Conservation (phyloP, 176 grass and related monocot genomes). For the Oryza meridionalis region DNA sequence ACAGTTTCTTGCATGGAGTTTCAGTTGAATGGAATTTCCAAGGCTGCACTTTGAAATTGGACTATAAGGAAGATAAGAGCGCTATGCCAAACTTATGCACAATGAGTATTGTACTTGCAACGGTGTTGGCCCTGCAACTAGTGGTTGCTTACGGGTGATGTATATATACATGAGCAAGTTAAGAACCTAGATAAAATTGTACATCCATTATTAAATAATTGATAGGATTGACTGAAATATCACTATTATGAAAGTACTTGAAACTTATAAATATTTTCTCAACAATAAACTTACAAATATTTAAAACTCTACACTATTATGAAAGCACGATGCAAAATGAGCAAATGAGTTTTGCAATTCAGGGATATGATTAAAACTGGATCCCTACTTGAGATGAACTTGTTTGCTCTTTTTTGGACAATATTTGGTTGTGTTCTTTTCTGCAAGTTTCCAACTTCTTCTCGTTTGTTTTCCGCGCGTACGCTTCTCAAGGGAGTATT, state of each 20-base stretch:
- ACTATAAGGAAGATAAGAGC: not conserved
- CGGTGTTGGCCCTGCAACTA: not conserved
- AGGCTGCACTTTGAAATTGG: not conserved
- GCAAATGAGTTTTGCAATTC: too few relatives aligned
- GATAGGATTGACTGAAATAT: not conserved
- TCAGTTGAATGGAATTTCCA: not conserved
- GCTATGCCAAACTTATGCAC: not conserved
- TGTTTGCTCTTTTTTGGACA: too few relatives aligned
- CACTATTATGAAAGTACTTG: not conserved
- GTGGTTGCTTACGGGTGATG: not conserved
- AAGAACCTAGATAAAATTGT: not conserved
- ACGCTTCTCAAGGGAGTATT: too few relatives aligned
- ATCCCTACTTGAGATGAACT: too few relatives aligned
- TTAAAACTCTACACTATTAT: not conserved
- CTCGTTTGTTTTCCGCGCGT: too few relatives aligned
- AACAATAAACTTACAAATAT: not conserved
- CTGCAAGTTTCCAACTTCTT: too few relatives aligned
- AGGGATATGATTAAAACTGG: too few relatives aligned
- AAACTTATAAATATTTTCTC: not conserved
- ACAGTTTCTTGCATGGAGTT: not conserved
- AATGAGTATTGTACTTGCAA: not conserved
- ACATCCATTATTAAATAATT: not conserved
- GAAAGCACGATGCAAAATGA: not conserved
- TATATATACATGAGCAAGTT: not conserved
- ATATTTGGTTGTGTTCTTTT: too few relatives aligned